Base-by-base conservation (phyloP, 768 basidiomycete species). In the Mycena capillaripes region DNA sequence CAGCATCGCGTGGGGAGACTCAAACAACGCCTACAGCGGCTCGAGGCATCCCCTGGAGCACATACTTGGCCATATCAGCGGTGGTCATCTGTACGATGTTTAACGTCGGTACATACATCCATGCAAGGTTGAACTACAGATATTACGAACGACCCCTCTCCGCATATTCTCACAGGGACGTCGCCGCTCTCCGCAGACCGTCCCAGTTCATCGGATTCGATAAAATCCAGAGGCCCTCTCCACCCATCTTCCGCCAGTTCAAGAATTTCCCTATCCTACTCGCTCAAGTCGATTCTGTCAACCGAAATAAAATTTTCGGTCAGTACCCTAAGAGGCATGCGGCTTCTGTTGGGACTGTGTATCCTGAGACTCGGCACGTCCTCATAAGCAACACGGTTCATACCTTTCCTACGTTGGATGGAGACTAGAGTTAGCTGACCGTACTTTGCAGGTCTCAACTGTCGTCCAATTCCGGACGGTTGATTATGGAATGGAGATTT, bases 151-250 rank as follows among this genome's bases (percentile, higher is more conserved):
- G n/a, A n/a, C n/a, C n/a, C n/a, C n/a, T n/a, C n/a, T n/a, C n/a
- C n/a, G n/a, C n/a, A n/a, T n/a, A n/a, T n/a, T n/a, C 61, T 29
- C 12, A 25, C 61, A 62, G 50, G 46, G 42, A 65, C 52, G 70
- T 73, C 32, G 59, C 69, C 60, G 55, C 17, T 0, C 76, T 81
- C 36, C 76, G 78, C 29, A 76, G 76, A 4, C 80, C 80, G 2
- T 79, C 78, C n/a, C 79, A 77, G 38, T 81, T 77, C 65, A 78
- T 81, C 36, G 74, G 80, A 12, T 76, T 81, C 57, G 74, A 79
- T 34, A 61, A 77, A 27, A 75, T 81, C 34, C 60, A 69, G 10
- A 64, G 75, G 4, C 73, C 79, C 2, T 69, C 66, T 23, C 70
- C 71, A 21, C 68, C 73, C 23, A 57, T 68, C 4, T 69, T 73